These are phyloP conservation scores for Chara braunii DNA, from an alignment of 139 green algal genomes.

Conservation along the genomic window DNA sequence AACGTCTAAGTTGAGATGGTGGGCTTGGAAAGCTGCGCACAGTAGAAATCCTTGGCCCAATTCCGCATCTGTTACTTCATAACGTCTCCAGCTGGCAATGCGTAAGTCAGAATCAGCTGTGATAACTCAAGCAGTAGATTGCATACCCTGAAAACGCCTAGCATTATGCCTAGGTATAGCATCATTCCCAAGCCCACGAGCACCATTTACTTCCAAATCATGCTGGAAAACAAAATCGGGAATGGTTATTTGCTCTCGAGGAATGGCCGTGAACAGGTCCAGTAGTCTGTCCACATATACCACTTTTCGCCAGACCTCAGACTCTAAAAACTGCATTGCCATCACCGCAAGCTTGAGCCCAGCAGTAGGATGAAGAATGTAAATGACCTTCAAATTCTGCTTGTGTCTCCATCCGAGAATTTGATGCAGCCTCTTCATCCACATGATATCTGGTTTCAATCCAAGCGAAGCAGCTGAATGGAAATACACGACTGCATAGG, in stretches of 20 bases:
- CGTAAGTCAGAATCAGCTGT: too few relatives aligned
- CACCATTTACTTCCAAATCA: too few relatives aligned
- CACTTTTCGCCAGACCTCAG: conserved; percentile 38
- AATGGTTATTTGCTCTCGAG: conserved; percentile 25
- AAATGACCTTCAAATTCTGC: conserved; percentile 25
- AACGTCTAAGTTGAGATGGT: too few relatives aligned
- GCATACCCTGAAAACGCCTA: too few relatives aligned
- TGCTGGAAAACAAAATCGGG: conserved; percentile 40
- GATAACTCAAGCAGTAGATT: too few relatives aligned
- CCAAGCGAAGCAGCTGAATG: conserved; percentile 16
- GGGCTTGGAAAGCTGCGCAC: too few relatives aligned
- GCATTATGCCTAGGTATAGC: too few relatives aligned
- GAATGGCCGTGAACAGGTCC: conserved; percentile 28
- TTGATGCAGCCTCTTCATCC: conserved; percentile 33
- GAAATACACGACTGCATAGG: conserved; percentile 38
- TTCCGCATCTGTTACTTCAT: too few relatives aligned
- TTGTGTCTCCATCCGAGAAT: conserved; percentile 28
- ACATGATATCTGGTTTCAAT: conserved; percentile 19
- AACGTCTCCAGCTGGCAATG: too few relatives aligned
- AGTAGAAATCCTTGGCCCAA: too few relatives aligned
- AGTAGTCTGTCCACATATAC: conserved; percentile 23
- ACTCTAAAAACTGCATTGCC: conserved; percentile 12
- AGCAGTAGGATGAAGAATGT: conserved; percentile 22
- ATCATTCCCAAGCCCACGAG: too few relatives aligned
- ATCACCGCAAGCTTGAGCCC: conserved; percentile 7